Evolutionary conservation across 1,284 basidiomycete genomes (phyloP), one percentile per base, ranked within the genome.

Genomic region (Leccinum huronense): DNA sequence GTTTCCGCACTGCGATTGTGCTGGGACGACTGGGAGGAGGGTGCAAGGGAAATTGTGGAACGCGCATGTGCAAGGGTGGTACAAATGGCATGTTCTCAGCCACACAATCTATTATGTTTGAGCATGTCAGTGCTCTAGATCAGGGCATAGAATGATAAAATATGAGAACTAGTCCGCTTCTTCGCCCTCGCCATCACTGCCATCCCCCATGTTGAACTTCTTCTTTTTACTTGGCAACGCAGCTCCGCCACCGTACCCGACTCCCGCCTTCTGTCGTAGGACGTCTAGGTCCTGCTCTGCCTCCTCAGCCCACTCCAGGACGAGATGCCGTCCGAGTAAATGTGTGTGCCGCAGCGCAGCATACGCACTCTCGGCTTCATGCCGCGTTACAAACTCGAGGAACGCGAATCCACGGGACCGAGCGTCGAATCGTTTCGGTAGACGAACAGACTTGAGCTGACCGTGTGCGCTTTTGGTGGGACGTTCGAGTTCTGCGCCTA

Each of bases 321-420:
- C 94, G 36, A 99, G 79, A 83, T 99, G 97, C 34, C 97, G 80
- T 3, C 97, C 97, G 8, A 99, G 87, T 71, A 99, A 87, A 82
- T 99, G 97, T 0, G 95, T 98, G 78, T 98, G 95, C 68, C 87
- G 85, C 51, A 99, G 84, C 3, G 93, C 87, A 23, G 86, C 85
- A 77, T 90, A 94, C 0, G 93, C 95, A 56, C 89, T 89, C 77
- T 93, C 88, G 2, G 95, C 95, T 72, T 98, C 95, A 61, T 88
- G 87, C 13, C 91, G 84, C 2, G 93, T 89, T 30, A 91, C 84
- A 73, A 97, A 97, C 71, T 99, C 97, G 68, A 98, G 83, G 80
- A 99, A 99, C 1, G 94, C 97, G 75, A 98, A 99, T 9, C 97
- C 97, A 34, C 97, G 88, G 1, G 91, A 87, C 36, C 90, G 86